phyloP scores from a whole-genome alignment of 176 grass and related monocot genomes.

The Raddia guianensis region DNA sequence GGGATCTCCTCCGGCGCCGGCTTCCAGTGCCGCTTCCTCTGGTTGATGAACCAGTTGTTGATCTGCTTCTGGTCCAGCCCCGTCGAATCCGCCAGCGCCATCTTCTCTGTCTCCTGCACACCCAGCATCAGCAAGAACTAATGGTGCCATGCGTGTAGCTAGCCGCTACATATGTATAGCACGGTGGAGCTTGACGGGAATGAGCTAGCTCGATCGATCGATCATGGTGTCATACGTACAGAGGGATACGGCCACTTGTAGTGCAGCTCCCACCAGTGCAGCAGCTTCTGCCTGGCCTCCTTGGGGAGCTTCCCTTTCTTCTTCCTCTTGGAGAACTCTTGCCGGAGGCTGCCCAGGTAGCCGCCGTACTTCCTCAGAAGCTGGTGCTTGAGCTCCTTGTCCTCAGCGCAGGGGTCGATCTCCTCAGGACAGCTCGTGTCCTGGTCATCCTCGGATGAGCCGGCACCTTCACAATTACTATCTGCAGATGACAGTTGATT shows the following conservation, averaged over 20 bases:
- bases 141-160: too few relatives aligned
- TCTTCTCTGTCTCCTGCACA: constrained; percentile 79
- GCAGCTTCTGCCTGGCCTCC: constrained; percentile 82
- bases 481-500: constrained; percentile 32
- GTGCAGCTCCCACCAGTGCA: constrained; percentile 93
- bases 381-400: constrained; percentile 83
- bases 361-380: constrained; percentile 87
- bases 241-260: constrained; percentile 98
- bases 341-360: constrained; percentile 68
- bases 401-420: constrained; percentile 61
- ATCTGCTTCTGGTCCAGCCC: constrained; percentile 97
- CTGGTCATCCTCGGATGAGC: constrained; percentile 76
- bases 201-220: background rate
- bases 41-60: constrained; percentile 99
- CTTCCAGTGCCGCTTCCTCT: constrained; percentile 96
- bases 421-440: constrained; percentile 60
- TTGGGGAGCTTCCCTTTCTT: constrained; percentile 93
- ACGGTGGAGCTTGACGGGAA: background rate
- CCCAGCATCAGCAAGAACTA: background rate
- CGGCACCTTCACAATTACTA: constrained; percentile 53
- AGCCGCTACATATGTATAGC: background rate
- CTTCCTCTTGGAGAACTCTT: constrained; percentile 86
- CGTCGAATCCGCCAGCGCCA: constrained; percentile 68
- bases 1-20: constrained; percentile 65
- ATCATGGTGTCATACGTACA: constrained; percentile 47